These are phyloP conservation scores for Fusarium irregulare DNA, from an alignment of 2,329 filamentous ascomycete genomes.

Conservation along the genomic window DNA sequence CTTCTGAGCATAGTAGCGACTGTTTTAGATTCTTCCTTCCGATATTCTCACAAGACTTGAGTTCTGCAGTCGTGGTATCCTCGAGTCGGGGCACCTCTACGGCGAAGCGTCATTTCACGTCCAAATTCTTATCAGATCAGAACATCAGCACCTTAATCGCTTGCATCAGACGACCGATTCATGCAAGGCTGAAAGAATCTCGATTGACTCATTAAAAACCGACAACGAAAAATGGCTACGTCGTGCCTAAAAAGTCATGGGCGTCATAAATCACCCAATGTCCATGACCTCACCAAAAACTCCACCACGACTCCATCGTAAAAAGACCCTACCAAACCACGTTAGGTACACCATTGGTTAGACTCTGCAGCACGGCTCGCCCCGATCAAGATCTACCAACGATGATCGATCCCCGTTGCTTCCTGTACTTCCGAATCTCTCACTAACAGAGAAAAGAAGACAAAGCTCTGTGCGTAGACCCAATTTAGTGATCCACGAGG, in stretches of 20 bases:
- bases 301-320: constrained; percentile 1
- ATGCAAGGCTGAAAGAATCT: not conserved
- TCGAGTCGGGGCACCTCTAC: not conserved
- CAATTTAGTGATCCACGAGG: not conserved
- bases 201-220: no score
- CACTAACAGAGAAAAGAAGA: not conserved
- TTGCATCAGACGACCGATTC: not conserved
- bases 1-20: no score
- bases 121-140: not conserved
- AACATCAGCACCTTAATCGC: not conserved
- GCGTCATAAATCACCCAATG: not conserved
- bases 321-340: not conserved
- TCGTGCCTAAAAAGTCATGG: not conserved
- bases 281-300: constrained; percentile 4
- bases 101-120: no score
- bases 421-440: not conserved
- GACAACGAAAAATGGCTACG: not conserved
- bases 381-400: constrained; percentile 3
- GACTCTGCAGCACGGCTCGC: not conserved
- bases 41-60: accelerated
- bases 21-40: no score
- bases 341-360: not conserved
- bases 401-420: not conserved
- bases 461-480: not conserved
- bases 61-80: accelerated